Evolutionary conservation across 2,329 filamentous ascomycete species (phyloP).

Genomic region (Hypoxylon sp.): DNA sequence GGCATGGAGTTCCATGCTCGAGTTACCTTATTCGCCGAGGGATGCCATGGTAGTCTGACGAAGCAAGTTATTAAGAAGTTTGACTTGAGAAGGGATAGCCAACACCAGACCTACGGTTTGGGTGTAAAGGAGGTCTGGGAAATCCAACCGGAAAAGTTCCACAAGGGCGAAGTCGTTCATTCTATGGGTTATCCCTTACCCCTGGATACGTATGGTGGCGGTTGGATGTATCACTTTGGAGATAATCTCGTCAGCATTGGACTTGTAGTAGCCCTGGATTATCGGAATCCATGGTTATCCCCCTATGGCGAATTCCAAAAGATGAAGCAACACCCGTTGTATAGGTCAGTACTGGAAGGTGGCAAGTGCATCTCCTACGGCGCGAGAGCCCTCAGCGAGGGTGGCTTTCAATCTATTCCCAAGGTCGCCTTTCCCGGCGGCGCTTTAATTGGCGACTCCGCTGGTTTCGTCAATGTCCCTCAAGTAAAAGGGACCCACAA

Average conservation of each 20-base stretch:
- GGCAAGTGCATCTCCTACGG: conserved; percentile 98
- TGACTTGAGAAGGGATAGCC: conserved; percentile 87
- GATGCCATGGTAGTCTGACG: conserved; percentile 93
- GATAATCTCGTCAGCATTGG: conserved; percentile 96
- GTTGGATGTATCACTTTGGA: conserved; percentile 99
- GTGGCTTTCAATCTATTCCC: conserved; percentile 97
- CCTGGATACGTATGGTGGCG: conserved; percentile 92
- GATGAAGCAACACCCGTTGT: conserved; percentile 97
- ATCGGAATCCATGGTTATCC: conserved; percentile 95
- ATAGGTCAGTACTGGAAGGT: conserved; percentile 87
- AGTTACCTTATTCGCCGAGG: conserved; percentile 92
- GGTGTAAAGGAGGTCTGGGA: conserved; percentile 99
- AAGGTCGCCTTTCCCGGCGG: conserved; percentile 97
- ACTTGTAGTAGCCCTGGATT: conserved; percentile 93
- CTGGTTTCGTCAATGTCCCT: conserved; percentile 96
- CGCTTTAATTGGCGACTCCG: conserved; percentile 94
- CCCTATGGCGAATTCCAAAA: conserved; percentile 98
- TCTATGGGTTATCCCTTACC: conserved; percentile 93
- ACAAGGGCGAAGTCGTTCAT: conserved; percentile 87
- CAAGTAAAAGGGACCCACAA: conserved; percentile 99
- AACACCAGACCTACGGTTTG: conserved; percentile 94
- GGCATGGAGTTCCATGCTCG: conserved; percentile 98
- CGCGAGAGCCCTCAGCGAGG: conserved; percentile 91
- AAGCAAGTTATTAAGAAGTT: conserved; percentile 97
- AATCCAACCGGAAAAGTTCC: conserved; percentile 91